Conservation (phyloP, 2,329 filamentous ascomycete genomes). For the Cercospora janseana region DNA sequence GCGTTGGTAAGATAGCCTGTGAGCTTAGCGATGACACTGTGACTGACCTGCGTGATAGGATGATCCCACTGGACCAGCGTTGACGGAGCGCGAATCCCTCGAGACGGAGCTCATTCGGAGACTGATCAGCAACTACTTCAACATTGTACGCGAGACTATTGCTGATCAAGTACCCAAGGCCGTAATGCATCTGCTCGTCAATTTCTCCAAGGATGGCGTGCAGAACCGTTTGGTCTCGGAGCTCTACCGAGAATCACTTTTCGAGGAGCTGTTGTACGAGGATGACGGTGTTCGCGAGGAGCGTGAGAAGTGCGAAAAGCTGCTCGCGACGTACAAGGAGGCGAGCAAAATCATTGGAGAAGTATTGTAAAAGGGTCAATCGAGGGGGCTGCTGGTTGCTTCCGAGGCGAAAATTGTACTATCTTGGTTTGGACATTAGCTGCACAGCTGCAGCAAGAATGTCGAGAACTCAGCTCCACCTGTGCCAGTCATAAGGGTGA, state of each 20-base stretch:
- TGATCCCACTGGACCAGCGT: conserved; percentile 57
- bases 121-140: conserved; percentile 97
- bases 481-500: conserved; percentile 6
- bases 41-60: conserved; percentile 22
- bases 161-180: conserved; percentile 98
- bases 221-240: conserved; percentile 96
- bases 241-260: conserved; percentile 87
- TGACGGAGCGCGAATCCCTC: conserved; percentile 93
- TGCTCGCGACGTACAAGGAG: conserved; percentile 93
- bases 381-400: neutral
- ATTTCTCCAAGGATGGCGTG: conserved; percentile 96
- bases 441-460: conserved; percentile 10
- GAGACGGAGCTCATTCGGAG: conserved; percentile 96
- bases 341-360: conserved; percentile 98
- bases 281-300: conserved; percentile 97
- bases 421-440: conserved; percentile 10
- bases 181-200: conserved; percentile 97
- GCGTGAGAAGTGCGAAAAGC: conserved; percentile 95
- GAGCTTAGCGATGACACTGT: neutral
- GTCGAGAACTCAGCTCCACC: conserved; percentile 10
- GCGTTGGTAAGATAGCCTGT: conserved; percentile 28
- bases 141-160: conserved; percentile 97
- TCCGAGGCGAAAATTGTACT: conserved; percentile 7
- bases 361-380: conserved; percentile 63
- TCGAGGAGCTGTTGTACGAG: conserved; percentile 93